phyloP scores from a whole-genome alignment of 306 rosid species.

The Gleditsia sinensis region DNA sequence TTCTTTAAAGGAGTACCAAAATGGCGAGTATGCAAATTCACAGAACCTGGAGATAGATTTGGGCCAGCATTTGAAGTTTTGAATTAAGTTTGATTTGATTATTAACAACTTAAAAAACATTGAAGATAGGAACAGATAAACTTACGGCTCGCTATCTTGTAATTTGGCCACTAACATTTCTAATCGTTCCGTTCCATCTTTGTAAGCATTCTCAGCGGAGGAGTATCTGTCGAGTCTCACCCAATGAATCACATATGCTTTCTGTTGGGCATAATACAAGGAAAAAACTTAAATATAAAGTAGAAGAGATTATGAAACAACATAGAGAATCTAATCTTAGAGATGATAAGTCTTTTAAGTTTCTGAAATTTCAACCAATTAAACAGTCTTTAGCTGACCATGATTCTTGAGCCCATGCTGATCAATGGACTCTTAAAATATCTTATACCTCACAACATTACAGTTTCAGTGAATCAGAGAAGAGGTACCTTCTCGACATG shows the following conservation, averaged over 20 bases:
- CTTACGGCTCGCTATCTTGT: not conserved
- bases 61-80: not conserved
- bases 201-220: not conserved
- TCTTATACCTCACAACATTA: too few relatives aligned
- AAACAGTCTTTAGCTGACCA: too few relatives aligned
- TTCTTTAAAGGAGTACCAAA: not conserved
- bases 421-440: too few relatives aligned
- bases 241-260: not conserved
- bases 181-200: not conserved
- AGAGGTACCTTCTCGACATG: slow-evolving; percentile 73
- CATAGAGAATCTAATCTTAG: too few relatives aligned
- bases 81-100: not conserved
- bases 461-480: not conserved
- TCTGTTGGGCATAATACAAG: not conserved
- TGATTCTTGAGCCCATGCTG: too few relatives aligned
- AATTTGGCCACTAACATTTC: not conserved
- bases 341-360: too few relatives aligned
- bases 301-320: too few relatives aligned
- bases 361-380: too few relatives aligned
- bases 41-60: not conserved
- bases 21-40: not conserved
- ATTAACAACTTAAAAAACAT: not conserved
- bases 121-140: not conserved
- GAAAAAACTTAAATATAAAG: too few relatives aligned
- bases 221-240: not conserved